These are phyloP conservation scores for Salmacisia buchloeana DNA, from an alignment of 1,284 basidiomycete species.

Conservation along the genomic window DNA sequence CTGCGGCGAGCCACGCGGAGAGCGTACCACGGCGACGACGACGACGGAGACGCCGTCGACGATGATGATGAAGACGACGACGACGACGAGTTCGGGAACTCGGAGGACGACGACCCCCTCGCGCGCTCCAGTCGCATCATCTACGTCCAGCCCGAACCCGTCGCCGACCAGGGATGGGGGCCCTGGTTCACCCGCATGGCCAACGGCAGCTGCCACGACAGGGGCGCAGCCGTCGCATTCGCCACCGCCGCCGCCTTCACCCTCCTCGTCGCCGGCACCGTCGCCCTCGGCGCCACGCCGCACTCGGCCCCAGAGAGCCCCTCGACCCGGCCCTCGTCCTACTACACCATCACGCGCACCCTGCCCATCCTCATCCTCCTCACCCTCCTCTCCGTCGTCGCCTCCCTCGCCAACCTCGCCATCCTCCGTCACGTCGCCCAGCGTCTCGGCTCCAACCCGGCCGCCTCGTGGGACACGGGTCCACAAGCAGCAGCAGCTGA, in stretches of 20 bases:
- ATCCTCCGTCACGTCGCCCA: constrained; percentile 29
- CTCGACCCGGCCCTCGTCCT: constrained; percentile 54
- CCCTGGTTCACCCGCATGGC: constrained; percentile 14
- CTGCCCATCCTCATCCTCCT: constrained; percentile 76
- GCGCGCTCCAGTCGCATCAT: constrained; percentile 10
- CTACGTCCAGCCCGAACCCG: constrained; percentile 11
- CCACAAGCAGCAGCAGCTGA: background rate
- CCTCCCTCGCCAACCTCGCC: constrained; percentile 62
- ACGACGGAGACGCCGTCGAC: constrained; percentile 3
- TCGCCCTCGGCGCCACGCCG: constrained; percentile 14
- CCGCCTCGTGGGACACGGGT: background rate
- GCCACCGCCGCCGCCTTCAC: constrained; percentile 20
- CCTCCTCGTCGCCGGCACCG: constrained; percentile 23
- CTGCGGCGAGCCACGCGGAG: too few relatives aligned
- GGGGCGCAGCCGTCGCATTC: constrained; percentile 31
- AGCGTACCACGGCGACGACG: constrained; percentile 11
- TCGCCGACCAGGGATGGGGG: constrained; percentile 12
- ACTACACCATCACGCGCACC: constrained; percentile 60
- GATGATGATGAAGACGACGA: constrained; percentile 10
- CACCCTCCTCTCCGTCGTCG: constrained; percentile 68
- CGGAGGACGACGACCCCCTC: background rate
- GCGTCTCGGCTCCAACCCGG: background rate
- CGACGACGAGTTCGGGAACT: constrained; percentile 4
- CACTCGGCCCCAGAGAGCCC: constrained; percentile 28
- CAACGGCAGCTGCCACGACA: constrained; percentile 30